Percentiles rank a stretch among this genome's conserved stretches.
Conservation (phyloP, 306 rosid genomes). For the Hylodesmum podocarpum region DNA sequence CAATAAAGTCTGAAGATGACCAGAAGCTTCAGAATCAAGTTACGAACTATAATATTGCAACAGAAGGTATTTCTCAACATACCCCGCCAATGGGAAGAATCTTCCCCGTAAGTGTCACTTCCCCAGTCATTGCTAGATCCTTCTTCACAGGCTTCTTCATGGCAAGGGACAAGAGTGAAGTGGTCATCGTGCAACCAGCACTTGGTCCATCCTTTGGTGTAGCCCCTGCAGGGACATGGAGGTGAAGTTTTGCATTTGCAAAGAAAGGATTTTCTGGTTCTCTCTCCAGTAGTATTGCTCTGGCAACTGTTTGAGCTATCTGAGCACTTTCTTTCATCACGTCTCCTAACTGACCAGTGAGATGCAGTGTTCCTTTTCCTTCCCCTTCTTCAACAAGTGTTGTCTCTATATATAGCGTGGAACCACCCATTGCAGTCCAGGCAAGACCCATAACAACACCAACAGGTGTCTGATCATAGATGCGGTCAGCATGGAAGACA, state of each 20-base stretch:
- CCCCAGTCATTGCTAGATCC: constrained; percentile 99
- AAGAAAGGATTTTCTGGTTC: constrained; percentile 69
- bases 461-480: constrained; percentile 76
- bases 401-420: constrained; percentile 93
- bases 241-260: constrained; percentile 82
- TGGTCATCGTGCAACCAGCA: constrained; percentile 99
- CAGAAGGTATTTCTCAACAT: constrained; percentile 32
- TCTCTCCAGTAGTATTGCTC: constrained; percentile 60
- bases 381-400: constrained; percentile 80
- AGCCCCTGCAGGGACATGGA: constrained; percentile 97
- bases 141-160: constrained; percentile 82
- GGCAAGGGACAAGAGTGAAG: constrained; percentile 89
- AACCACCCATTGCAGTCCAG: constrained; percentile 99
- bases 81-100: constrained; percentile 99
- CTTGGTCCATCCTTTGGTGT: constrained; percentile 99
- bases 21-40: not conserved
- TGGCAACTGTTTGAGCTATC: constrained; percentile 91
- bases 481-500: constrained; percentile 95
- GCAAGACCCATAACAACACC: constrained; percentile 99
- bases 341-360: constrained; percentile 99
- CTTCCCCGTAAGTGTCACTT: constrained; percentile 94
- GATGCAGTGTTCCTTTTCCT: constrained; percentile 74
- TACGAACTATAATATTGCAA: constrained; percentile 9
- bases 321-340: constrained; percentile 99
- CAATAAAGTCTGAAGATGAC: not conserved